Percentiles rank a stretch among this genome's conserved stretches.
These are phyloP conservation scores for Sphagnum contortum DNA, from an alignment of 225 moss, liverwort and hornwort species.

Conservation along the genomic window DNA sequence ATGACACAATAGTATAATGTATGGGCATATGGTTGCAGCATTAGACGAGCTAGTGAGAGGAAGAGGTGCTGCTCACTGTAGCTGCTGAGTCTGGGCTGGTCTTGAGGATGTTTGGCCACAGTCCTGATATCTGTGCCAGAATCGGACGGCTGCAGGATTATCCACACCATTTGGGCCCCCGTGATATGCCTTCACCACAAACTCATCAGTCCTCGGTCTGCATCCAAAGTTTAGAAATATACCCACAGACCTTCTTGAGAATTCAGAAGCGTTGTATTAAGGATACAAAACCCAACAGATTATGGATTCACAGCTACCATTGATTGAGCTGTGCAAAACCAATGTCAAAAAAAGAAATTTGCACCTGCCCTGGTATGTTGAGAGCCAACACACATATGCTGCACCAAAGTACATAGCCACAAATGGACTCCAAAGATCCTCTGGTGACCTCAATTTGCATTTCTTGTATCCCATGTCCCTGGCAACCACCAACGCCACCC, in stretches of 20 bases:
- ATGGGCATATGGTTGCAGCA: slow-evolving; percentile 4
- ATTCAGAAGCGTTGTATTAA: no score
- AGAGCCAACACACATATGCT: slow-evolving; percentile 88
- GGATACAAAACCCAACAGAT: no score
- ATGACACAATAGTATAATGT: not conserved
- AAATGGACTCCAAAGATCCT: slow-evolving; percentile 86
- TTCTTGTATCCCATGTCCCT: slow-evolving; percentile 96
- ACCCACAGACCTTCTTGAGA: no score
- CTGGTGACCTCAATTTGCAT: slow-evolving; percentile 55
- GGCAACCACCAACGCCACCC: not conserved
- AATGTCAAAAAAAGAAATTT: not conserved
- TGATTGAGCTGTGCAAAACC: no score
- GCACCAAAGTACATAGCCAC: slow-evolving; percentile 95
- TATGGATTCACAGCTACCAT: no score
- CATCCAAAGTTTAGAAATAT: slow-evolving; percentile 1
- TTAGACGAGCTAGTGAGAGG: slow-evolving; percentile 15
- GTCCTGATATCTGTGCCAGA: slow-evolving; percentile 58
- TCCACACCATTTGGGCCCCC: slow-evolving; percentile 75
- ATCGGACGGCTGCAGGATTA: slow-evolving; percentile 57
- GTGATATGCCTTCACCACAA: slow-evolving; percentile 79
- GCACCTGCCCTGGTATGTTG: slow-evolving; percentile 70
- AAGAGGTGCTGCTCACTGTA: slow-evolving; percentile 35
- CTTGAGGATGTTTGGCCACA: slow-evolving; percentile 13
- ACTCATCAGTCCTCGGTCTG: slow-evolving; percentile 88
- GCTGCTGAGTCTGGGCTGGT: slow-evolving; percentile 3